Conservation (phyloP, 306 rosid genomes). For the Abrus pulchellus region DNA sequence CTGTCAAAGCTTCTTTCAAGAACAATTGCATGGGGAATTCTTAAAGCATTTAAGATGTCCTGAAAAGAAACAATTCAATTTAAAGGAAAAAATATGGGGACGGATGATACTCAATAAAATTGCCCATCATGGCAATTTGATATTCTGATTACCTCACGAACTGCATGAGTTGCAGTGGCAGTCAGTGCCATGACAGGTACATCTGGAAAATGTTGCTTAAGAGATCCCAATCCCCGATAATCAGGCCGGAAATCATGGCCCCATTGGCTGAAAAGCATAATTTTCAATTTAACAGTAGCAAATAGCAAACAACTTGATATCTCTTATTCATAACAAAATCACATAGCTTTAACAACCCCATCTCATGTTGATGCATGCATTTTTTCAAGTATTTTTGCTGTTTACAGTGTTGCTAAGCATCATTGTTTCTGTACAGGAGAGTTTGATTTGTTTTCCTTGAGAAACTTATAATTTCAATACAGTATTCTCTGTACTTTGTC, state of each 20-base stretch:
- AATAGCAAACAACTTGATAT: conserved; percentile 5
- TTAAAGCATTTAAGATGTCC: conserved; percentile 86
- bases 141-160: conserved; percentile 71
- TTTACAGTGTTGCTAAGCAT: too few species aligned
- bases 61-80: conserved; percentile 52
- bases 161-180: conserved; percentile 93
- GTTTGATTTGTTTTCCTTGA: too few species aligned
- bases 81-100: conserved; percentile 8
- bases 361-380: conserved; percentile 25
- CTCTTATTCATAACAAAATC: conserved; percentile 33
- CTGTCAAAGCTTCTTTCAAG: conserved; percentile 98
- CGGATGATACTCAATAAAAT: background rate
- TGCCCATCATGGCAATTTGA: conserved; percentile 20
- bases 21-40: conserved; percentile 84
- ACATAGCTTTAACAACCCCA: conserved; percentile 36
- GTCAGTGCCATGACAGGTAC: conserved; percentile 98
- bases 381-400: background rate
- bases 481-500: too few species aligned
- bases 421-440: too few species aligned
- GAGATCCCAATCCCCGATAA: conserved; percentile 88
- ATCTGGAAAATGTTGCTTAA: conserved; percentile 78
- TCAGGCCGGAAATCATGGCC: conserved; percentile 99
- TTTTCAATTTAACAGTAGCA: conserved; percentile 21
- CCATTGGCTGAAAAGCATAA: conserved; percentile 82
- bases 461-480: too few species aligned